Base-by-base conservation (phyloP, 208 protist genomes). In the Acanthamoeba lenticulata region DNA sequence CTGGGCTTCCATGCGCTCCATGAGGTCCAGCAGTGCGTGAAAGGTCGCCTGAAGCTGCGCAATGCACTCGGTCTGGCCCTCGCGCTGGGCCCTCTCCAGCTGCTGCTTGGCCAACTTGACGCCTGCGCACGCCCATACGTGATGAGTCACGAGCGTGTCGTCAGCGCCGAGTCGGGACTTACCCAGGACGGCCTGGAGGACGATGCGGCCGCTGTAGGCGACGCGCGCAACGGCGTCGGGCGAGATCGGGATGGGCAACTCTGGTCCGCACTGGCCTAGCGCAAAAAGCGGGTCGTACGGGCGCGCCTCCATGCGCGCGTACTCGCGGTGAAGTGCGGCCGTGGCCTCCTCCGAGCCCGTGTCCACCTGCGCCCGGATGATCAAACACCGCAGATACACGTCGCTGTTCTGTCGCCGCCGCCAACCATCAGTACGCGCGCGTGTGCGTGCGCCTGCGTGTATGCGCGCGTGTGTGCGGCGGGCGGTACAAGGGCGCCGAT, bases 171-270 rank as follows among this genome's bases (percentile, higher is more conserved):
- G 19, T 9, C 13, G 19, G 19, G 9, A 29, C 11, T 13, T 19
- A 74, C 65, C 67, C 13, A 77, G 29, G 1, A 77, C 34, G 34
- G 67, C 36, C 67, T 77, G 67, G 7, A 77, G 36, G 40, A 77
- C 19, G 15, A 77, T 36, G 36, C 67, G 67, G 29, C 67, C 11
- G 67, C 67, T 77, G 34, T 77, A 77, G 67, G 67, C 13, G 21
- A 77, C 40, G 34, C 67, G 29, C 24, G 67, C 32, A n/a, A 77
- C 24, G 15, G 67, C 29, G 34, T 4, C 29, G 15, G 36, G 27
- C 67, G 67, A 77, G 9, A 77, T 77, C 15, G 67, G 67, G 15
- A 77, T 77, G 67, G n/a, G n/a, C n/a, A 77, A 40, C n/a, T 77
- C 67, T 36, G 0, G 67, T 17, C 67, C 13, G 32, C 29, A 32